Evolutionary conservation across 2,329 filamentous ascomycete species (phyloP), one percentile per base, ranked within the genome.

Genomic region (Tolypocladium guangdongense): DNA sequence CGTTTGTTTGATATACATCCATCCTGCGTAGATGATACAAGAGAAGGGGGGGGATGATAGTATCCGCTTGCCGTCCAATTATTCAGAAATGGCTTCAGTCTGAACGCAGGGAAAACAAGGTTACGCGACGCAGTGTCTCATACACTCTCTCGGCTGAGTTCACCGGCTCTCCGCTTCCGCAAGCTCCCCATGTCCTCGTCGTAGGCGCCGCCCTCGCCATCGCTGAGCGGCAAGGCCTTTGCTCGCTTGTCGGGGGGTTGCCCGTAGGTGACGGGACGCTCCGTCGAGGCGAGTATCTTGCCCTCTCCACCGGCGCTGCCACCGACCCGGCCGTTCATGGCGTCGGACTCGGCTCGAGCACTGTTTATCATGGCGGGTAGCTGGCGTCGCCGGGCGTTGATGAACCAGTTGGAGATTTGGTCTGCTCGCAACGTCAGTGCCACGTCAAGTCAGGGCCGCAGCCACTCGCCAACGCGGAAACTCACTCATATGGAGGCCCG

Each of bases 331-430:
- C 66, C 64, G 18, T 66, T 68, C 67, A 73, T 76, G 54, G 71
- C 75, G 54, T 78, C 73, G 7, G 73, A 71, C 65, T 81, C 78
- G 51, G 72, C 74, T 51, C 73, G 71, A 2, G 77, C 76, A 57
- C 78, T 79, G 62, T 74, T 81, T 59, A 82, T 78, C 74, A 85
- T 77, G 41, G 72, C 69, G 2, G 82, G 81, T 22, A 86, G 68
- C 60, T 85, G 80, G 49, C 86, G 81, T 54, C 86, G 77, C 52
- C 86, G 79, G 32, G 85, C 85, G 59, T 90, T 90, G 69, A 89
- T 90, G 68, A 88, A 90, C 86, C 86, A 90, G 69, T 89, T 89
- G 57, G 83, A 87, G 24, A 90, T 87, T 74, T 83, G 81, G 67
- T 83, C 81, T 84, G 62, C 35, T 45, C 49, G 30, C 27, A 20